Base-by-base conservation (phyloP, 1,139 yeast genomes). In the Protomyces gravidus region DNA sequence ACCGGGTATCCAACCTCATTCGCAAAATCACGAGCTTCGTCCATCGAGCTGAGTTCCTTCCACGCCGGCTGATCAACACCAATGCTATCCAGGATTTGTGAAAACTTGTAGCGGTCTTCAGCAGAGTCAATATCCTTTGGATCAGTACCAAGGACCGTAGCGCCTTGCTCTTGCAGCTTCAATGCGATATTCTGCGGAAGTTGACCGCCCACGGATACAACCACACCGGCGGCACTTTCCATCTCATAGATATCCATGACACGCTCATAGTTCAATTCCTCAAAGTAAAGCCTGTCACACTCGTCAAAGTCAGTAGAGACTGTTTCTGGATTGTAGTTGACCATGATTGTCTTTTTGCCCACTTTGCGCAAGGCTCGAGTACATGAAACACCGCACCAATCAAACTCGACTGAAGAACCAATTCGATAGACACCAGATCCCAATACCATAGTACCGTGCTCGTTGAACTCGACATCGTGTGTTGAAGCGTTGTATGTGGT, bases 371-470 rank as follows among this genome's bases (percentile, higher is more conserved):
- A 81, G 50, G 97, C 89, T 72, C 97, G 85, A 61, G 95, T 97
- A 62, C 98, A 86, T 63, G 95, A 83, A 64, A 92, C 98, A 55
- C 97, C 98, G 80, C 98, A 92, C 98, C 98, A 92, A 75, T 92
- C 98, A 69, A 92, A 92, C 76, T 92, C 98, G 63, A 92, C 98
- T 26, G 97, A 90, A 3, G 97, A 90, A 63, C 98, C 98, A 72
- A 92, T 92, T 75, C 98, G 83, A 80, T 92, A 92, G 59, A 92
- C 98, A 77, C 98, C 98, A 11, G 97, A 90, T 60, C 98, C 98
- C 67, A 92, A 79, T 47, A 92, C 98, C 82, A 92, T 78, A 64
- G 94, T 85, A 69, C 98, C 97, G 66, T 87, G 81, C 65, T 90
- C 97, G 69, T 87, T 81, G 70, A 92, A 92, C 46, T 77, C 80